Evolutionary conservation across 2,329 filamentous ascomycete genomes (phyloP).

Genomic region (Didymella arachidicola): DNA sequence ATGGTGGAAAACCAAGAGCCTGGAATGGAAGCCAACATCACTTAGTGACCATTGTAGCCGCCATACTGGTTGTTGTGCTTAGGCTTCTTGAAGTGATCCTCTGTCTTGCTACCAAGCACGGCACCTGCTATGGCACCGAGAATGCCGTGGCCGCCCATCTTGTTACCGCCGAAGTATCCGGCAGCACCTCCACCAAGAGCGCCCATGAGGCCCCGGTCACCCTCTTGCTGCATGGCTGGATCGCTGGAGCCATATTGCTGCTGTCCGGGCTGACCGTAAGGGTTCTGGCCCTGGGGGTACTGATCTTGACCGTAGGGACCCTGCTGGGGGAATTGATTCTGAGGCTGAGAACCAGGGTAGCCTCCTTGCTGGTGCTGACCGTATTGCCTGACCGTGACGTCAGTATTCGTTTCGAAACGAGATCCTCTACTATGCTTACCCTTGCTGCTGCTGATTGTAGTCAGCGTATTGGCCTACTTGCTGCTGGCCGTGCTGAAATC

Average conservation of each 20-base stretch:
- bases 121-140: conserved; percentile 66
- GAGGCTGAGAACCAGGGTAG: conserved; percentile 44
- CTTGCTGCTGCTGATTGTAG: conserved; percentile 46
- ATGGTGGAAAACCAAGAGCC: neutral
- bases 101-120: conserved; percentile 62
- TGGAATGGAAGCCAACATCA: neutral
- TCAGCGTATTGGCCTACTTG: conserved; percentile 41
- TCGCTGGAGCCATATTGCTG: conserved; percentile 54
- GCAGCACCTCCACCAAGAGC: conserved; percentile 65
- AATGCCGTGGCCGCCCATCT: conserved; percentile 63
- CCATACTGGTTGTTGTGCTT: conserved; percentile 26
- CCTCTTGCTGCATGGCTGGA: conserved; percentile 58
- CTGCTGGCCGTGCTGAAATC: conserved; percentile 57
- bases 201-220: conserved; percentile 65
- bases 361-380: conserved; percentile 39
- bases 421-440: conserved; percentile 31
- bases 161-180: conserved; percentile 64
- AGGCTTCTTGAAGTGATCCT: conserved; percentile 61
- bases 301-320: conserved; percentile 51
- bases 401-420: conserved; percentile 29
- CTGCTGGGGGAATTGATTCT: conserved; percentile 53
- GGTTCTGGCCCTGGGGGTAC: conserved; percentile 44
- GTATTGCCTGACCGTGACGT: conserved; percentile 32
- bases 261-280: conserved; percentile 49
- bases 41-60: conserved; percentile 23